A percentile compares a stretch with the other conserved stretches of the same genome.
phyloP scores from a whole-genome alignment of 2,329 filamentous ascomycete species.

The Colletotrichum liaoningense region DNA sequence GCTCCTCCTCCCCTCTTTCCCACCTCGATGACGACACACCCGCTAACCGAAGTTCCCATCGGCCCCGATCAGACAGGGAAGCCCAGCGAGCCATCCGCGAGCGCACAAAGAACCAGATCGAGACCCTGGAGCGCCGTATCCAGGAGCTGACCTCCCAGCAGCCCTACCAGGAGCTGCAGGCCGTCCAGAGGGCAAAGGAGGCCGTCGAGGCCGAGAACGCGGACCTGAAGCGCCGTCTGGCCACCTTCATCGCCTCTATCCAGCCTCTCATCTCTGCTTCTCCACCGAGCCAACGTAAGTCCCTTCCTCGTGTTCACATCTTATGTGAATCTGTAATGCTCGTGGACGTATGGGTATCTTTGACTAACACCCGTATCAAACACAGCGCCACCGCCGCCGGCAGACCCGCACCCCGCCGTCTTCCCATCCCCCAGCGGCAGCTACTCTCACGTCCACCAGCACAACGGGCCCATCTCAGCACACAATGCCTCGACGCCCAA shows the following conservation, averaged over 20 bases:
- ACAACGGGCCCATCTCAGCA: slow-evolving; percentile 42
- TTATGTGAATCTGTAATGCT: background rate
- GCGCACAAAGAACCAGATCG: slow-evolving; percentile 84
- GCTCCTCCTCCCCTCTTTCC: background rate
- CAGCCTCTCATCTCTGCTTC: slow-evolving; percentile 64
- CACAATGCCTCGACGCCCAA: slow-evolving; percentile 52
- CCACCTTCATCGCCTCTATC: slow-evolving; percentile 72
- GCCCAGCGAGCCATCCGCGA: slow-evolving; percentile 88
- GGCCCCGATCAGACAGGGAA: slow-evolving; percentile 73
- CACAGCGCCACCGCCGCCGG: slow-evolving; percentile 37
- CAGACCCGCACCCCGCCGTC: slow-evolving; percentile 38
- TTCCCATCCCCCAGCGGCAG: slow-evolving; percentile 46
- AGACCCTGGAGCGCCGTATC: slow-evolving; percentile 78
- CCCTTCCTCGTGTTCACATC: background rate
- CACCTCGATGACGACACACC: slow-evolving; percentile 6
- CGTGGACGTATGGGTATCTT: slow-evolving; percentile 1
- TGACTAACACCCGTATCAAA: slow-evolving; percentile 20
- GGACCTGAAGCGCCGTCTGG: slow-evolving; percentile 78
- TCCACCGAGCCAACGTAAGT: slow-evolving; percentile 37
- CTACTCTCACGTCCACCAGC: slow-evolving; percentile 33
- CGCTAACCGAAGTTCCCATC: slow-evolving; percentile 11
- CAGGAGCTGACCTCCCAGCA: slow-evolving; percentile 82
- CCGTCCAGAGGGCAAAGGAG: slow-evolving; percentile 80
- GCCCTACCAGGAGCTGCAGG: slow-evolving; percentile 86
- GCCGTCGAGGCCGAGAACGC: slow-evolving; percentile 82